Base-by-base conservation (phyloP, 1,284 basidiomycete genomes). In the Baeospora myosura region DNA sequence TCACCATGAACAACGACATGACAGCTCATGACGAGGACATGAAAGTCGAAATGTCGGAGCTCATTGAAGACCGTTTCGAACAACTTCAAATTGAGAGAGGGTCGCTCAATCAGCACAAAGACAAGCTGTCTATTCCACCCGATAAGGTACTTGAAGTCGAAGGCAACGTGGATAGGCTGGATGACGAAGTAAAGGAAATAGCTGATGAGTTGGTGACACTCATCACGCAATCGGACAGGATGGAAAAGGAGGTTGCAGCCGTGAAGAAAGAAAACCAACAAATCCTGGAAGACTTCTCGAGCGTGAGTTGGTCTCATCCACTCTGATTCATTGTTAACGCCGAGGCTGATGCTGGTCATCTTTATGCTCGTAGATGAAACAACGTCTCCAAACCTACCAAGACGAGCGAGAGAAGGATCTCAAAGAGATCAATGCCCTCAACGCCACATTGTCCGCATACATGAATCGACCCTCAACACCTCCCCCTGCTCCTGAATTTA, bases 1-100 rank as follows among this genome's bases (percentile, higher is more conserved):
- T 44, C 8, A 60, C 65, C 3, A 50, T 78, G 23, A 57, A 71
- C 46, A 73, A 76, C 47, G 64, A 70, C 40, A 48, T 74, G 30
- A 49, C 49, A 2, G 63, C 65, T 36, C 64, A 65, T 36, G 62
- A 69, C 32, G 44, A 45, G 10, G 54, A 66, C 10, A 22, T 68
- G 3, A 30, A 33, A 8, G 22, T 26, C n/a, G n/a, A n/a, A n/a
- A n/a, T n/a, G 30, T 18, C 7, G 8, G 14, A 25, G 24, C 41
- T 25, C 36, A 7, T 26, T 34, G 33, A 26, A 28, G 16, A 12
- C 33, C 3, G 5, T 14, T 8, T 25, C 11, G 18, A 21, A 28
- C 4, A 24, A 18, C 18, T 32, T 28, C 14, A 17, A 10, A 37
- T 52, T 12, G 40, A 52, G 24, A 31, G 26, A 21, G 48, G 43